These are phyloP conservation scores for Parmales sp. DNA, from an alignment of 108 stramenopile genomes.

Conservation along the genomic window DNA sequence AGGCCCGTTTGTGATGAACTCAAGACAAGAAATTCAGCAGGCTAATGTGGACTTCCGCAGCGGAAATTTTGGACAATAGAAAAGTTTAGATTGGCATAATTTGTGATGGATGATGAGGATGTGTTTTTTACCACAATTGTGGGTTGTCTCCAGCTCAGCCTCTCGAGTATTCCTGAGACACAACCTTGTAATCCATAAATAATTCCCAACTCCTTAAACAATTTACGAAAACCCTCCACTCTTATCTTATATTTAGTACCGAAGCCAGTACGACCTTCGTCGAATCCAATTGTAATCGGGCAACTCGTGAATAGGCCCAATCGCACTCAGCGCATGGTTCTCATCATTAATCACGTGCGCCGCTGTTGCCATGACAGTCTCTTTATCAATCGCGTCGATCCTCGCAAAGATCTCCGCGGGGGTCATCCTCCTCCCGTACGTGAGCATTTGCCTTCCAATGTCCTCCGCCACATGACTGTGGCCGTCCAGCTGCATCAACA, in stretches of 20 bases:
- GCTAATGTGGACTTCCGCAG: slow-evolving; percentile 65
- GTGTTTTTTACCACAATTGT: no score
- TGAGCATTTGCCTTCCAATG: slow-evolving; percentile 95
- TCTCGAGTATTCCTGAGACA: no score
- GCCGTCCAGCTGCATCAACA: slow-evolving; percentile 94
- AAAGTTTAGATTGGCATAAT: no score
- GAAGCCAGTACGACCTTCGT: slow-evolving; percentile 46
- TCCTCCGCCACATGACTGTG: slow-evolving; percentile 93
- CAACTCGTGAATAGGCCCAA: slow-evolving; percentile 93
- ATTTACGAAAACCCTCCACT: not conserved
- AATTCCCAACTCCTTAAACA: no score
- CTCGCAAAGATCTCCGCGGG: slow-evolving; percentile 92
- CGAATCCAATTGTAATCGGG: slow-evolving; percentile 78
- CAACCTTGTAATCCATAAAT: no score
- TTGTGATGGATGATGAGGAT: no score
- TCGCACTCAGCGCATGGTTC: slow-evolving; percentile 95
- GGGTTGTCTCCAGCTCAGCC: no score
- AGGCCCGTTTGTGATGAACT: slow-evolving; percentile 93
- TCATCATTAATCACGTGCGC: slow-evolving; percentile 84
- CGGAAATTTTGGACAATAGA: slow-evolving; percentile 26
- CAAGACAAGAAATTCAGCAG: slow-evolving; percentile 60
- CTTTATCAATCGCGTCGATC: slow-evolving; percentile 83
- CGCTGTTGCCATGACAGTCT: slow-evolving; percentile 83
- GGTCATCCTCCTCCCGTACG: slow-evolving; percentile 95
- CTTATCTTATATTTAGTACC: slow-evolving; percentile 18